Conservation (phyloP, 768 basidiomycete genomes). For the Hydnum rufescens region DNA sequence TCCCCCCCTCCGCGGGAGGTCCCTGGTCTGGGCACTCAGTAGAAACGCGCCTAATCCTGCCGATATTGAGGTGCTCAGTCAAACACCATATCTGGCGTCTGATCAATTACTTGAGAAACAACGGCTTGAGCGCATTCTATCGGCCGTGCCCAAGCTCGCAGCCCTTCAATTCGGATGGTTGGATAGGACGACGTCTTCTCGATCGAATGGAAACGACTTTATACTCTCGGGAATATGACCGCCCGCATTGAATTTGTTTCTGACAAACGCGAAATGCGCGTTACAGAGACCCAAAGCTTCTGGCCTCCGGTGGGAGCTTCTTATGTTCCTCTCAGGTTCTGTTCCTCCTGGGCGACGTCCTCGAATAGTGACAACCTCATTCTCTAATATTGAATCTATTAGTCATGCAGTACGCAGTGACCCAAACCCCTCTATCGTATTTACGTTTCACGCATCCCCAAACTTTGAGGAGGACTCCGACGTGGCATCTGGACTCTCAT, state of each 20-base stretch:
- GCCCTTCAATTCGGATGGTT: constrained; percentile 8
- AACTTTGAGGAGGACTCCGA: constrained; percentile 2
- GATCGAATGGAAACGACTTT: constrained; percentile 4
- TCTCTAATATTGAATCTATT: background rate
- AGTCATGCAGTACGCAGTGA: background rate
- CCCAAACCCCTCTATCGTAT: constrained; percentile 1
- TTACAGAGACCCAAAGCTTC: background rate
- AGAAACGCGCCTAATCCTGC: too few relatives aligned
- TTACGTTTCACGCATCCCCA: constrained; percentile 1
- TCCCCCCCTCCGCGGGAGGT: too few relatives aligned
- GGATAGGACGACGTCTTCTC: constrained; percentile 6
- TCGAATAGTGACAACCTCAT: background rate
- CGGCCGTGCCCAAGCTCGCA: background rate
- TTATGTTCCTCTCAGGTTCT: background rate
- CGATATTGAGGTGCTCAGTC: too few relatives aligned
- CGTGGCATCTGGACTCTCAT: too few relatives aligned
- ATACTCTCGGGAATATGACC: background rate
- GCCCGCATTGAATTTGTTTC: background rate
- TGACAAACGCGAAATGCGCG: background rate
- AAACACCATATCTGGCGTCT: too few relatives aligned
- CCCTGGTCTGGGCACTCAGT: too few relatives aligned
- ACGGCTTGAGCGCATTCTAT: too few relatives aligned
- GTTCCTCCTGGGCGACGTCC: background rate
- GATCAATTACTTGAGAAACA: too few relatives aligned
- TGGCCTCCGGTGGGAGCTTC: background rate